Evolutionary conservation across 2,329 filamentous ascomycete genomes (phyloP).

Genomic region (Dendrostoma leiphaemia): DNA sequence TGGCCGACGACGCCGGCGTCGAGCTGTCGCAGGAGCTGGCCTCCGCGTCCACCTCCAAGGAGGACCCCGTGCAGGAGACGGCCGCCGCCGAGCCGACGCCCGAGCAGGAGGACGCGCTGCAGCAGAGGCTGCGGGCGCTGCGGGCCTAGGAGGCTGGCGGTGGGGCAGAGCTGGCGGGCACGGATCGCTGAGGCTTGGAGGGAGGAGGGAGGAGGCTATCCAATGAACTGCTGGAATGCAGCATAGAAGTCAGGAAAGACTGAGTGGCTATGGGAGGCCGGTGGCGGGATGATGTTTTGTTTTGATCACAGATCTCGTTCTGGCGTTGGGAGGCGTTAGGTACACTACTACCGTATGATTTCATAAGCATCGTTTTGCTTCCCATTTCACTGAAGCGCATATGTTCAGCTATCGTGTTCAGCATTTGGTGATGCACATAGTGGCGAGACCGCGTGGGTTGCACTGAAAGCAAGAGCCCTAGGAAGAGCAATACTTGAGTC

Average conservation of each 20-base stretch:
- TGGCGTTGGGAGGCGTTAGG: slow-evolving; percentile 16
- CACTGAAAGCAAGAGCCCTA: too few species aligned
- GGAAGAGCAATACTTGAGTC: too few species aligned
- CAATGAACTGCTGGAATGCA: too few species aligned
- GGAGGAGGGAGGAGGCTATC: neutral
- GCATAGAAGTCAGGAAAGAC: too few species aligned
- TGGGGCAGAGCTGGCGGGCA: slow-evolving; percentile 5
- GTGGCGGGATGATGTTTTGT: too few species aligned
- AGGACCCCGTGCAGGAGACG: slow-evolving; percentile 53
- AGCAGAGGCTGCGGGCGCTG: slow-evolving; percentile 57
- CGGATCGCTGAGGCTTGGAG: neutral
- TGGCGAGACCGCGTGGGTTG: too few species aligned
- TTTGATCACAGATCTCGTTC: neutral
- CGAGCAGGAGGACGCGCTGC: slow-evolving; percentile 75
- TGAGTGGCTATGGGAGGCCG: too few species aligned
- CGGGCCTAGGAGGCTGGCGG: slow-evolving; percentile 39
- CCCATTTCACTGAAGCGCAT: too few species aligned
- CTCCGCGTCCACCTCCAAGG: slow-evolving; percentile 52
- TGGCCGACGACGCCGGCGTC: slow-evolving; percentile 85
- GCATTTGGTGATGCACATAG: too few species aligned
- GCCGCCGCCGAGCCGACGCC: slow-evolving; percentile 66
- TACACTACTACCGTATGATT: slow-evolving; percentile 1
- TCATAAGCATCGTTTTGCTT: neutral
- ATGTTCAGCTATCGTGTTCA: too few species aligned
- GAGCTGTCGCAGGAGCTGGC: slow-evolving; percentile 75